Evolutionary conservation across 345 rosid species (phyloP).

Genomic region (Lepidium aucheri): DNA sequence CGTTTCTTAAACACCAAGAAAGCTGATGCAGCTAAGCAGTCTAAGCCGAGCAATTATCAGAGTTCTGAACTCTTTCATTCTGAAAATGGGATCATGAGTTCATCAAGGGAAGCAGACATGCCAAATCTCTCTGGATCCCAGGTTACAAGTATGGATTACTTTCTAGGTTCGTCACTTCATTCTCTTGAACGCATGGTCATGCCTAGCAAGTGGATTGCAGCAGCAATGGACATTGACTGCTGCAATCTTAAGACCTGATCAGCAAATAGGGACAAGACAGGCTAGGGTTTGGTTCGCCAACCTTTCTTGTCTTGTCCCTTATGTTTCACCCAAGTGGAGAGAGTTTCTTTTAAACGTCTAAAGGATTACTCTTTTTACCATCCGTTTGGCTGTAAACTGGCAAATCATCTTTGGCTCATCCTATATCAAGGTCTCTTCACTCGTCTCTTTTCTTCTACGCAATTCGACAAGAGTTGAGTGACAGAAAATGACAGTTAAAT

Average conservation of each 20-base stretch:
- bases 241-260: slow-evolving; percentile 51
- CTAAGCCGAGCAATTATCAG: slow-evolving; percentile 45
- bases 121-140: slow-evolving; percentile 45
- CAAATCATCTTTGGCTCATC: slow-evolving; percentile 87
- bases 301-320: slow-evolving; percentile 1
- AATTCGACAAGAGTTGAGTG: not conserved
- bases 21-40: not conserved
- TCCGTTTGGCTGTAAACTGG: slow-evolving; percentile 64
- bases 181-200: slow-evolving; percentile 42
- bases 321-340: slow-evolving; percentile 9
- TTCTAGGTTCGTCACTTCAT: slow-evolving; percentile 31
- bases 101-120: slow-evolving; percentile 29
- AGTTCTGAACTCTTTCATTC: slow-evolving; percentile 60
- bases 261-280: slow-evolving; percentile 8
- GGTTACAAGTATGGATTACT: slow-evolving; percentile 59
- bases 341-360: not conserved
- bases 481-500: not conserved
- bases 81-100: slow-evolving; percentile 35
- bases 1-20: slow-evolving; percentile 74
- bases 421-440: not conserved
- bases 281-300: not conserved
- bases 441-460: not conserved
- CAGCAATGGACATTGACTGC: slow-evolving; percentile 38
- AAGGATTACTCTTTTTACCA: slow-evolving; percentile 7
- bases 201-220: slow-evolving; percentile 67